Conservation (phyloP, 2,329 filamentous ascomycete species). For the Fusarium xyrophilum region DNA sequence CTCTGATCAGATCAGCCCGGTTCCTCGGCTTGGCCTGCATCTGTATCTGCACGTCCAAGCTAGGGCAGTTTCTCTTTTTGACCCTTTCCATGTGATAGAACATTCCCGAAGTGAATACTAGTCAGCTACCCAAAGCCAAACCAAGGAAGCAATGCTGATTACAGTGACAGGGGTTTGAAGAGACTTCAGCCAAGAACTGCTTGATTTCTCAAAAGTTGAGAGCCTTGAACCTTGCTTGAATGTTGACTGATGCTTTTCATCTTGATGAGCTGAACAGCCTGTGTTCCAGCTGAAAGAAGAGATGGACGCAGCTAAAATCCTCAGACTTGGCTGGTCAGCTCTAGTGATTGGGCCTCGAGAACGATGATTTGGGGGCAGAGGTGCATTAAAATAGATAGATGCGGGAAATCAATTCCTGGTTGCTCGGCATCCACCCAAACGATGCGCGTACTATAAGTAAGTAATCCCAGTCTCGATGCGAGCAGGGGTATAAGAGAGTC, state of each 20-base stretch:
- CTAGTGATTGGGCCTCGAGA: slow-evolving; percentile 17
- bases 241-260: not conserved
- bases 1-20: not conserved
- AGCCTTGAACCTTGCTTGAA: not conserved
- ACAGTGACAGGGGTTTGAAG: not conserved
- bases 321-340: slow-evolving; percentile 8
- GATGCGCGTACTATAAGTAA: no score
- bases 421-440: not conserved
- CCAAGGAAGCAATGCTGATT: not conserved
- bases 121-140: not conserved
- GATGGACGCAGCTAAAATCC: slow-evolving; percentile 9
- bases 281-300: slow-evolving; percentile 13
- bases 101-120: not conserved
- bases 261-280: not conserved
- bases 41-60: not conserved
- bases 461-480: not conserved
- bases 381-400: not conserved
- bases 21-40: not conserved
- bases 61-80: not conserved
- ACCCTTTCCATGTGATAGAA: not conserved
- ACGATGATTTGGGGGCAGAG: not conserved
- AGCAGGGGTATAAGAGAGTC: not conserved
- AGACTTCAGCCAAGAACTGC: not conserved
- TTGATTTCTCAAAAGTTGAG: not conserved
- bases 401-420: not conserved